phyloP scores from a whole-genome alignment of 2,329 filamentous ascomycete genomes.

The Didymella segeticola region DNA sequence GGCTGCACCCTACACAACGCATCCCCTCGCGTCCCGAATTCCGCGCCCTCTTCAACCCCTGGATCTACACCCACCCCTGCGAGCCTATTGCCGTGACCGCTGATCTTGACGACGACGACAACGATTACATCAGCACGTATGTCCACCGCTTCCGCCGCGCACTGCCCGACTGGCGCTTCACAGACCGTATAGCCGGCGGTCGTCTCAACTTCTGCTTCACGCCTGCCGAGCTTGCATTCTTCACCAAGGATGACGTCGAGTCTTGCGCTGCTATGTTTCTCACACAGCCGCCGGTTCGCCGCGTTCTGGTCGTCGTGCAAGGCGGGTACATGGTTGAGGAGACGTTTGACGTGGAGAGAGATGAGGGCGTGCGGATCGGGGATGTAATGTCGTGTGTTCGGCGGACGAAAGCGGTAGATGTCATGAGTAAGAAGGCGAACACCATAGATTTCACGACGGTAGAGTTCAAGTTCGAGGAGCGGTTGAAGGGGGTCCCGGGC shows the following conservation, averaged over 20 bases:
- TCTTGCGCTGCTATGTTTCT: constrained; percentile 1
- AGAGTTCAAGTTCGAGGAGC: constrained; percentile 5
- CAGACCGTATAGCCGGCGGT: not conserved
- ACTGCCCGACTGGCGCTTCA: constrained; percentile 1
- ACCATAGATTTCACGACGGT: not conserved
- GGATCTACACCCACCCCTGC: constrained; percentile 1
- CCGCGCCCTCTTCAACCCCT: constrained; percentile 5
- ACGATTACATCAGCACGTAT: not conserved
- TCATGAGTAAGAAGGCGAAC: not conserved
- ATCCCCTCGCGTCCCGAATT: not conserved
- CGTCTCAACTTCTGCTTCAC: not conserved
- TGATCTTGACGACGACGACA: not conserved
- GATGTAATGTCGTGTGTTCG: not conserved
- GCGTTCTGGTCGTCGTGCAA: not conserved
- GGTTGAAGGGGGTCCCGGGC: not conserved
- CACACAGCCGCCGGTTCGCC: not conserved
- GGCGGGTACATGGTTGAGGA: not conserved
- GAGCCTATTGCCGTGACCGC: not conserved
- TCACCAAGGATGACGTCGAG: not conserved
- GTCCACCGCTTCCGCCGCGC: too few relatives aligned
- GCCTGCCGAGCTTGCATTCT: not conserved
- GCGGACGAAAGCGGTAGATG: not conserved
- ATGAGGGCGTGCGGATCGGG: not conserved
- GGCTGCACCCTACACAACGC: not conserved
- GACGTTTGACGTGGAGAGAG: not conserved